Conservation (phyloP, 1,284 basidiomycete genomes). For the Austroboletus olivaceoglutinosus region DNA sequence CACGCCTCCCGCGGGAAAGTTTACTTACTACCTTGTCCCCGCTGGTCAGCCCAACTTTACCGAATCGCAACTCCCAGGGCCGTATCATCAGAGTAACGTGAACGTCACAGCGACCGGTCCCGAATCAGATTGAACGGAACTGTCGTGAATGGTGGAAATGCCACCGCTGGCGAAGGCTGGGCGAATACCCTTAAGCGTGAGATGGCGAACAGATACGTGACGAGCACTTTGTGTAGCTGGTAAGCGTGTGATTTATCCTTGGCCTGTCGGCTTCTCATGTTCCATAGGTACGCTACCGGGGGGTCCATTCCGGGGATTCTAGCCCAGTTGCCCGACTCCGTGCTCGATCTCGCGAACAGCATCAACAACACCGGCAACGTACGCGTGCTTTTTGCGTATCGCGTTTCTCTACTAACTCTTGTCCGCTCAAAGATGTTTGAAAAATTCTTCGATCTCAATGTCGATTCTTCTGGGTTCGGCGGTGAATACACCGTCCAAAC, state of each 20-base stretch:
- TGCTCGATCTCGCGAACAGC: conserved; percentile 76
- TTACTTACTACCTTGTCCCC: conserved; percentile 69
- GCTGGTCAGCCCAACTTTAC: conserved; percentile 69
- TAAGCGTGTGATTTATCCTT: conserved; percentile 34
- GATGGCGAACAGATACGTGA: conserved; percentile 79
- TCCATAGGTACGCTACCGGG: conserved; percentile 65
- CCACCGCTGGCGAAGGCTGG: conserved; percentile 67
- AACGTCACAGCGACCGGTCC: conserved; percentile 56
- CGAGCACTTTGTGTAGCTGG: conserved; percentile 88
- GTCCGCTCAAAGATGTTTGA: conserved; percentile 73
- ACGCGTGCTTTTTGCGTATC: conserved; percentile 29
- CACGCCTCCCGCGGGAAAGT: conserved; percentile 44
- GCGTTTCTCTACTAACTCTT: neutral
- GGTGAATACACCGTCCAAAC: conserved; percentile 84
- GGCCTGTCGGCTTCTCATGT: conserved; percentile 29
- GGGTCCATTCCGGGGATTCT: conserved; percentile 73
- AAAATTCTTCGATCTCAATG: conserved; percentile 75
- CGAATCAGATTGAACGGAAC: conserved; percentile 59
- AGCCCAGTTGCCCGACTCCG: conserved; percentile 62
- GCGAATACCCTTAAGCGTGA: conserved; percentile 60
- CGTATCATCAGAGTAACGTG: conserved; percentile 41
- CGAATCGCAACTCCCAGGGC: conserved; percentile 63
- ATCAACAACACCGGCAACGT: conserved; percentile 69
- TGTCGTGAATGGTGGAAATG: conserved; percentile 73
- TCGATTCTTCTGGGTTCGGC: conserved; percentile 81